Evolutionary conservation across 805 yeast genomes (phyloP), one percentile per base, ranked within the genome.

Genomic region (Candida peoriensis): DNA sequence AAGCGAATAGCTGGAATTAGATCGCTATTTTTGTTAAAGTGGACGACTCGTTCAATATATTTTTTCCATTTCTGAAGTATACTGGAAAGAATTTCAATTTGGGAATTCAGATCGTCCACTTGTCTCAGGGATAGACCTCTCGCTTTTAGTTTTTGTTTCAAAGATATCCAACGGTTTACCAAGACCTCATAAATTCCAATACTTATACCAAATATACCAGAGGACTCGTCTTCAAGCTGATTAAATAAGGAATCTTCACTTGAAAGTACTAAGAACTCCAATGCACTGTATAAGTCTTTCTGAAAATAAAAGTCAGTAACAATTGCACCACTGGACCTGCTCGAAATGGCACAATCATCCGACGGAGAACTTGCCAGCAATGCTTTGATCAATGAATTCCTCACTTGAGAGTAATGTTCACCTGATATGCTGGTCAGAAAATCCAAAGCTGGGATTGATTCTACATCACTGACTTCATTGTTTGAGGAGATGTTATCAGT

Each of bases 21-120:
- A n/a, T n/a, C n/a, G n/a, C n/a, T n/a, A n/a, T n/a, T n/a, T n/a
- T n/a, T n/a, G n/a, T n/a, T n/a, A n/a, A n/a, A n/a, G n/a, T n/a
- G n/a, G n/a, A n/a, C n/a, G n/a, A n/a, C n/a, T n/a, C n/a, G 15
- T 3, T 43, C 37, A 8, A 43, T 55, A 19, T 27, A 31, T 1
- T 43, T 35, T 2, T 54, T 38, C 89, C 89, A 81, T 28, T n/a
- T n/a, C 66, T 61, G 3, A 54, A 47, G 5, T 80, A 51, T 36
- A 75, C 63, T 16, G 60, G 65, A 6, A 60, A 58, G 0, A 77
- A 16, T 16, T 14, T 25, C 28, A 16, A 25, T 25, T 13, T 25
- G 28, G 11, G 8, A 10, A 3, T 41, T 38, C 31, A 54, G 48
- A 12, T 52, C 60, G 43, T 52, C 52, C 44, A 63, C 50, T 20